phyloP scores from a whole-genome alignment of 768 basidiomycete genomes.

The Tylopilus subfusipes region DNA sequence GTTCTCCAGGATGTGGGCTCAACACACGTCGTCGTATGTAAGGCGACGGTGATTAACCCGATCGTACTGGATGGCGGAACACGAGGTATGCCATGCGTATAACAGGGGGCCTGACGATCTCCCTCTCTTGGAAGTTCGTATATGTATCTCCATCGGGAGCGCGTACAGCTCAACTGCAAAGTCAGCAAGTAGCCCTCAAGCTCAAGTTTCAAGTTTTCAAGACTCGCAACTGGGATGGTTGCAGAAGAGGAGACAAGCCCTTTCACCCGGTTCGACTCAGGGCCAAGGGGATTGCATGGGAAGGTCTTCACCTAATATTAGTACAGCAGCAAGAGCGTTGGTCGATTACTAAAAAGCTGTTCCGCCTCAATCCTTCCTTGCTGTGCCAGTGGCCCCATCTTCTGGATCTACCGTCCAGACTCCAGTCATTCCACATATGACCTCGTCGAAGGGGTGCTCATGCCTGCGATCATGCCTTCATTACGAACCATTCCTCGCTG shows the following conservation, averaged over 20 bases:
- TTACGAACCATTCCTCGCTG: no score
- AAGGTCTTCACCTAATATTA: background rate
- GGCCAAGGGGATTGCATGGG: background rate
- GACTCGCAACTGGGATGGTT: background rate
- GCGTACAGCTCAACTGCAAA: no score
- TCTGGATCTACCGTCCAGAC: background rate
- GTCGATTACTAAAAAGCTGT: background rate
- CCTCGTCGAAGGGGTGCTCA: background rate
- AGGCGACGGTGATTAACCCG: conserved; percentile 9
- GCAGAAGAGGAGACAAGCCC: background rate
- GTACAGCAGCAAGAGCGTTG: no score
- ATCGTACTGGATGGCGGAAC: conserved; percentile 10
- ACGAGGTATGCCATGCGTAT: conserved; percentile 5
- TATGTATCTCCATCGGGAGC: background rate
- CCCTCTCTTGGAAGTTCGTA: background rate
- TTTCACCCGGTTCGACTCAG: background rate
- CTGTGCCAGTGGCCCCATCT: no score
- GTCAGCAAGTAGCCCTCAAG: background rate
- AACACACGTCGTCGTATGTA: conserved; percentile 1
- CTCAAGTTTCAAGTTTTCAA: no score
- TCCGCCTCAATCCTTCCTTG: background rate
- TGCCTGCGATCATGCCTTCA: background rate
- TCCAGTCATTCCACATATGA: background rate
- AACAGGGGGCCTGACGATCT: background rate
- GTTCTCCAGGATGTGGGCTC: background rate